Evolutionary conservation across 192 early-diverging fungal genomes (phyloP), one percentile per base, ranked within the genome.

Genomic region (Podila epigama): DNA sequence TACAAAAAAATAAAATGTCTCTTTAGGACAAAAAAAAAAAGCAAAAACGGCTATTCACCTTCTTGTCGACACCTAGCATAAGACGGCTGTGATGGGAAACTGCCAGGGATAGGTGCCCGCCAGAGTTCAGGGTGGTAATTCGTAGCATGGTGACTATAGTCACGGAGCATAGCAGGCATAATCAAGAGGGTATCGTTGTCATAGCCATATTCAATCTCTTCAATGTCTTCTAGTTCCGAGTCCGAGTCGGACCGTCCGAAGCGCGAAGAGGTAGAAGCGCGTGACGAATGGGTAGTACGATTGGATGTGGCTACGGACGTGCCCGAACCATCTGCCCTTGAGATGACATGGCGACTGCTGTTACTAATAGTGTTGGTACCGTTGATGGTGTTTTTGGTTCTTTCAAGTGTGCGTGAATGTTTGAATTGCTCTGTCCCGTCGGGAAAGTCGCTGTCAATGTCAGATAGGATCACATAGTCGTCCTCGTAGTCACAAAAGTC

Each of bases 131-230:
- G 73, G 28, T 77, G 73, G 15, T 77, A 77, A 28, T 77, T 77
- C 54, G 73, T 77, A 2, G 73, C 73, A 54, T 77, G 73, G 25
- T 77, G 73, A 39, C 65, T 68, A 31, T 77, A 77, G 39, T 77
- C 51, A 29, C 66, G 73, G 28, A 77, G 34, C 73, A 77, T 77
- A 0, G 73, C 60, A 0, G 73, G 73, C 73, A 77, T 77, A 56
- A 77, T 77, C 25, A 77, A 22, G 15, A 77, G 40, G 2, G 60
- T 48, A 16, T 77, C 73, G 29, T 51, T 77, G 27, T 77, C 73
- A 31, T 58, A 68, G 31, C 66, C 73, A 39, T 77, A 77, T 9
- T 77, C 73, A 35, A 68, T 68, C 42, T 66, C 58, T 28, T 68
- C 73, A 37, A 62, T 55, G 32, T 77, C 69, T 12, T 63, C 73